Conservation (phyloP, 345 rosid genomes). For the Linum lewisii region DNA sequence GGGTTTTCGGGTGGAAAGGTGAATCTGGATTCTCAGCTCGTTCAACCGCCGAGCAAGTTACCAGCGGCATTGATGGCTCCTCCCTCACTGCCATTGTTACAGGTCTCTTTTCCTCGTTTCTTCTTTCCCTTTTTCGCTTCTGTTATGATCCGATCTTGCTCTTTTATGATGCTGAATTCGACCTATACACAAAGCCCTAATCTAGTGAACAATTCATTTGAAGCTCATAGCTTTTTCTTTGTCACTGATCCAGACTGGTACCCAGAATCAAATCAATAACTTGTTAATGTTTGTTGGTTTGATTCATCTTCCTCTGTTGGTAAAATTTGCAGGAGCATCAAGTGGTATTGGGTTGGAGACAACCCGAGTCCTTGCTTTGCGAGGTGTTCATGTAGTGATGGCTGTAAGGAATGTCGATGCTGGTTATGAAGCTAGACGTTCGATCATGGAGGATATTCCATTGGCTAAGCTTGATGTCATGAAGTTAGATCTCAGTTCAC, state of each 20-base stretch:
- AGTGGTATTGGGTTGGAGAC: constrained; percentile 16
- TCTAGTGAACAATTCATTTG: too few species aligned
- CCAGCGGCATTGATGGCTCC: constrained; percentile 33
- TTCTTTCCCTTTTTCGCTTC: background rate
- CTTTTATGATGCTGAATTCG: too few species aligned
- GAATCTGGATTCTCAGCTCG: constrained; percentile 32
- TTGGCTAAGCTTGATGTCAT: constrained; percentile 18
- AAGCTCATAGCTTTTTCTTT: too few species aligned
- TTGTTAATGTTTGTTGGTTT: too few species aligned
- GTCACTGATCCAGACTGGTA: too few species aligned
- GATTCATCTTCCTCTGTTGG: too few species aligned
- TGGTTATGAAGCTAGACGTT: constrained; percentile 10
- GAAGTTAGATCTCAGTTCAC: constrained; percentile 15
- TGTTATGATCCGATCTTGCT: background rate
- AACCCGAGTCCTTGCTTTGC: constrained; percentile 11
- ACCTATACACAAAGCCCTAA: too few species aligned
- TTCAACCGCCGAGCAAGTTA: constrained; percentile 33
- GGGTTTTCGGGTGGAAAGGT: constrained; percentile 30
- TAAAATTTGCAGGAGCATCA: constrained; percentile 10
- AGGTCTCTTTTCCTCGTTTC: constrained; percentile 17
- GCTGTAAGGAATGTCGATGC: constrained; percentile 11
- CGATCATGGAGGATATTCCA: constrained; percentile 8
- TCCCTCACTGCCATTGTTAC: constrained; percentile 40
- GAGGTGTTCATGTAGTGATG: constrained; percentile 7
- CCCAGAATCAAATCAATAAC: too few species aligned